These are phyloP conservation scores for Cryptococcus jaspeensis DNA, from an alignment of 1,284 basidiomycete genomes.

Conservation along the genomic window DNA sequence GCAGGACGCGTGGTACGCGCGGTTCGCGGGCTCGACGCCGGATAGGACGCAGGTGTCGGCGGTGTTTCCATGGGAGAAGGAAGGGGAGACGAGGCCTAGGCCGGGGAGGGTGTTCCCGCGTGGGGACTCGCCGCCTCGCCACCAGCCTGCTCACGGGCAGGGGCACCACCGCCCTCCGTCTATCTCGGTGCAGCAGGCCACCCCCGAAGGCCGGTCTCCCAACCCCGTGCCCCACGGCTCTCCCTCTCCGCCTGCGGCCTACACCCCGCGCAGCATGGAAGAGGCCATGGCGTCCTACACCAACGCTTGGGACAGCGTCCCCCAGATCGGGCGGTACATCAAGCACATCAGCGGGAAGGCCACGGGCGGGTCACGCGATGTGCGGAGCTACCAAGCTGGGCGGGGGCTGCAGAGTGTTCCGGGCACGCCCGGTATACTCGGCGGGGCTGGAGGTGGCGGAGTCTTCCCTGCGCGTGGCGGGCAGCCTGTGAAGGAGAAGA, in stretches of 20 bases:
- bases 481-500: background rate
- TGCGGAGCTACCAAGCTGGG: slow-evolving; percentile 1
- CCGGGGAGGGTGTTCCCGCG: slow-evolving; percentile 76
- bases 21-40: slow-evolving; percentile 57
- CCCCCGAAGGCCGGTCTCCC: slow-evolving; percentile 6
- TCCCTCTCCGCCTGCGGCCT: slow-evolving; percentile 19
- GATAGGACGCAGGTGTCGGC: slow-evolving; percentile 69
- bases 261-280: slow-evolving; percentile 40
- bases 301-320: slow-evolving; percentile 80
- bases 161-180: slow-evolving; percentile 21
- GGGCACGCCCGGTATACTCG: slow-evolving; percentile 18
- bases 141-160: slow-evolving; percentile 46
- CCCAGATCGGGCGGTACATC: slow-evolving; percentile 74
- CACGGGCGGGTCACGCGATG: slow-evolving; percentile 1
- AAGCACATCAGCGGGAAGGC: slow-evolving; percentile 56
- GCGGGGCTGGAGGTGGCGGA: background rate
- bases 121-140: slow-evolving; percentile 53
- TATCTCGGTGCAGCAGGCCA: slow-evolving; percentile 6
- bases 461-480: slow-evolving; percentile 1
- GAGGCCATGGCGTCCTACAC: slow-evolving; percentile 60
- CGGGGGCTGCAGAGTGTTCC: slow-evolving; percentile 24
- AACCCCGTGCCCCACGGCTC: slow-evolving; percentile 18
- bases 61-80: slow-evolving; percentile 91
- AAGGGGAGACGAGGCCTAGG: slow-evolving; percentile 56
- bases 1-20: slow-evolving; percentile 54